Conservation (phyloP, 73 alveolate species). For the Tetrahymena borealis region DNA sequence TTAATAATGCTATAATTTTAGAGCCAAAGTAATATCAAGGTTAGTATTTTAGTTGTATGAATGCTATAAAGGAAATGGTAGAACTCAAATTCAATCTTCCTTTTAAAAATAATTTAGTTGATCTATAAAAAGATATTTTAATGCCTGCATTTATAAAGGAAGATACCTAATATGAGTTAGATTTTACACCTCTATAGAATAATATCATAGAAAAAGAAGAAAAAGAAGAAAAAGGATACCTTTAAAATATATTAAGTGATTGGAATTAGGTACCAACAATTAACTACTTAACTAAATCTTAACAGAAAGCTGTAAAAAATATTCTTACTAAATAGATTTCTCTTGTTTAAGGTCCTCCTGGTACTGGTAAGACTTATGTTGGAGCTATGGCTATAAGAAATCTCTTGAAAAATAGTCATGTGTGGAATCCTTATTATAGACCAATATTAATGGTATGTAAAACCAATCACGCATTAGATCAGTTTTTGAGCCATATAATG, state of each 20-base stretch:
- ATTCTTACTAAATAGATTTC: conserved; percentile 57
- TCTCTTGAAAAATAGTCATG: conserved; percentile 28
- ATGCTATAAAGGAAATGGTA: background rate
- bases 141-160: background rate
- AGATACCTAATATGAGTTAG: background rate
- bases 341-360: conserved; percentile 90
- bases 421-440: conserved; percentile 8
- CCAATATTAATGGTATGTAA: conserved; percentile 17
- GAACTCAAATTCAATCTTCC: background rate
- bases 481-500: conserved; percentile 20
- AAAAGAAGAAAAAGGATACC: background rate
- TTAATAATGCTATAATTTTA: background rate
- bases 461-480: conserved; percentile 38
- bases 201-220: background rate
- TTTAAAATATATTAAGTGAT: background rate
- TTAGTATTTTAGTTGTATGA: background rate
- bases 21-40: background rate
- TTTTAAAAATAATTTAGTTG: background rate
- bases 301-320: conserved; percentile 49
- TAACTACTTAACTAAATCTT: conserved; percentile 45
- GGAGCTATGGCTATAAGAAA: conserved; percentile 65
- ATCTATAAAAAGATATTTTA: background rate
- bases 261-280: background rate
- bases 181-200: background rate
- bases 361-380: conserved; percentile 87